phyloP scores from a whole-genome alignment of 331 rosid species.

The Malus hybrid region DNA sequence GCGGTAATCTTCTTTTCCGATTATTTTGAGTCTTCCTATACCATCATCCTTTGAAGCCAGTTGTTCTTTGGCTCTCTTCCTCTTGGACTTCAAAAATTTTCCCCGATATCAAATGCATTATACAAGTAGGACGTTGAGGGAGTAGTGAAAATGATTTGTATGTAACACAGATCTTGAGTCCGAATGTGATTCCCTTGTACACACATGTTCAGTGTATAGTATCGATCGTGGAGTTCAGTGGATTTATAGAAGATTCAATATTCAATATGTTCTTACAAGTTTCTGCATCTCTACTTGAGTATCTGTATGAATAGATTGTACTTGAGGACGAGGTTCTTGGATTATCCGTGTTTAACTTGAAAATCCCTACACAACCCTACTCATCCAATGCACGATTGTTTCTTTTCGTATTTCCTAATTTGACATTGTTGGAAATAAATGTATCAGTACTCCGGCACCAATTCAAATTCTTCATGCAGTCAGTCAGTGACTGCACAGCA shows the following conservation, averaged over 20 bases:
- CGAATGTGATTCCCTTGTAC: neutral
- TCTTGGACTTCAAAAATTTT: neutral
- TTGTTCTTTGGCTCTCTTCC: neutral
- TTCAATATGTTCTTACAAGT: neutral
- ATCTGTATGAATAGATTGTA: neutral
- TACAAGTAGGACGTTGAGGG: constrained; percentile 2
- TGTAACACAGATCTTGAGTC: neutral
- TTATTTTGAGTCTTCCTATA: neutral
- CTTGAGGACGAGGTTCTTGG: neutral
- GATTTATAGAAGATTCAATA: neutral
- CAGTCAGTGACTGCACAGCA: neutral
- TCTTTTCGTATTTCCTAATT: neutral
- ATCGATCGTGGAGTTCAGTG: neutral
- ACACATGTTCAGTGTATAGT: neutral
- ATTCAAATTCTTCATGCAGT: neutral
- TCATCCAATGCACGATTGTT: neutral
- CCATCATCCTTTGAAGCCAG: neutral
- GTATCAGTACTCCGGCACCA: neutral
- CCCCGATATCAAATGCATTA: neutral
- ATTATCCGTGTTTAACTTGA: neutral
- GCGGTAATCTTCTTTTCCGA: neutral
- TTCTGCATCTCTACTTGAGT: neutral
- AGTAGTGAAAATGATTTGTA: neutral
- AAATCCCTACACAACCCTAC: neutral
- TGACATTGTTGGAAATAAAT: neutral